phyloP scores from a whole-genome alignment of 176 grass and related monocot genomes.

The Hordeum vulgare region MorexV3_pseudomolecules_assembly NC_058519.1:640452165-640452664 shows the following conservation, averaged over 20 bases:
- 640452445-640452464: slow-evolving; percentile 95
- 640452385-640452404: slow-evolving; percentile 44
- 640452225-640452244: slow-evolving; percentile 29
- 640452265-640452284: neutral
- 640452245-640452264: neutral
- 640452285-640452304: neutral
- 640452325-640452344: slow-evolving; percentile 54
- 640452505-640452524: slow-evolving; percentile 26
- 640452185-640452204: slow-evolving; percentile 68
- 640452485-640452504: slow-evolving; percentile 52
- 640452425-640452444: slow-evolving; percentile 66
- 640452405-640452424: slow-evolving; percentile 36
- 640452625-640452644: neutral
- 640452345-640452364: slow-evolving; percentile 54
- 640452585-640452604: neutral
- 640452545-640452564: slow-evolving; percentile 68
- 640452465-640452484: slow-evolving; percentile 77
- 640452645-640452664: too few species aligned
- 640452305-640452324: neutral
- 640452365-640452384: slow-evolving; percentile 58
- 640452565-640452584: neutral
- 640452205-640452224: slow-evolving; percentile 60
- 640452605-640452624: neutral
- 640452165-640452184: slow-evolving; percentile 75
- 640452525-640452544: slow-evolving; percentile 56